Evolutionary conservation across 2,329 filamentous ascomycete species (phyloP), one percentile per base, ranked within the genome.

Genomic region (Aspergillus neotritici): DNA sequence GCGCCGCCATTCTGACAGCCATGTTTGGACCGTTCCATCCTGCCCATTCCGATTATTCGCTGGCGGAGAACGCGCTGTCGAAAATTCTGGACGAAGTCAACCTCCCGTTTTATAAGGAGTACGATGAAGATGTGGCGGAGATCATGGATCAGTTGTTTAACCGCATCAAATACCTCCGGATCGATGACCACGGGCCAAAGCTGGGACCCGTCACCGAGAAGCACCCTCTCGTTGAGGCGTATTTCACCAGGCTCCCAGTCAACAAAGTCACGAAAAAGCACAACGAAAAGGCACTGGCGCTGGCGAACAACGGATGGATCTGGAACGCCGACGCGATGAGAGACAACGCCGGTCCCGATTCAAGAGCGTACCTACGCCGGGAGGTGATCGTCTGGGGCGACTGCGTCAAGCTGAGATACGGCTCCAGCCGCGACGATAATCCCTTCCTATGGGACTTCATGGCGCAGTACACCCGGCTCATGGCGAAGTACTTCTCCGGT

Each of bases 331-430:
- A 97, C 68, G 91, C 93, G 1, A 78, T 97, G 67, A 78, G 87
- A 34, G 93, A 98, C 69, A 93, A 97, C 59, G 93, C 93, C 25
- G 94, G 94, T 0, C 85, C 89, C 0, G 75, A 86, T 36, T 95
- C 91, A 7, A 83, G 84, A 43, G 89, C 91, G n/a, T 98, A 98
- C 60, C 77, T 98, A n/a, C 81, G 88, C 40, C 81, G 93, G 54
- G 89, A 98, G 66, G 88, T 98, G 48, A 97, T 98, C 54, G 86
- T 96, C 25, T 98, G 93, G 93, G 90, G 91, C 11, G 93, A 98
- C 63, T 98, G 94, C 63, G 93, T 97, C 50, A 98, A 98, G 72
- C 77, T 98, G 41, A 83, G 93, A 13, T 98, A 97, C 61, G 93
- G 93, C 29, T 76, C 73, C 17, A 76, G 81, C 0, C 86, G 84